Evolutionary conservation across 176 grass and related monocot species (phyloP), one percentile per base, ranked within the genome.

Genomic region (Echinochloa phyllopogon): DNA sequence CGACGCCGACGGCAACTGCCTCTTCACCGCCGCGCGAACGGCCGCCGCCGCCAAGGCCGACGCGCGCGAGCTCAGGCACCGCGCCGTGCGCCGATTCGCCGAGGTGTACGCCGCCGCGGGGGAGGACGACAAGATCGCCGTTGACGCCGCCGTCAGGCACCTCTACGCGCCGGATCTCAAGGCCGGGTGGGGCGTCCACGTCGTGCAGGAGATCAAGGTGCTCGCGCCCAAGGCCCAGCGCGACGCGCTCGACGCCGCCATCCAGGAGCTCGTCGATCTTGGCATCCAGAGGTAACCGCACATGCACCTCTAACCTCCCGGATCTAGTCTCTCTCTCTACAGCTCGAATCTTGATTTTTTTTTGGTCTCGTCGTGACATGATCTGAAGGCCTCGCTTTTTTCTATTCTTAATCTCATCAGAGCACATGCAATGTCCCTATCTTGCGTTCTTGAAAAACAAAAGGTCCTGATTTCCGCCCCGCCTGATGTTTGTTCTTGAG

Each of bases 141-240:
- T 90, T 1, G 91, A 99, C 40, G 84, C 48, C 55, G 91, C 91
- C 38, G 92, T 99, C 38, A 61, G 86, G 23, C 91, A 99, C 81
- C 88, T 99, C 82, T 99, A 99, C 83, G 92, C 87, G 29, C 96
- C 96, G 44, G 91, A 99, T 90, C 91, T 99, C 55, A 89, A 86
- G 58, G 81, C 91, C 20, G 96, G 96, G 3, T 99, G 96, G 93
- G 96, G 96, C 50, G 87, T 99, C 57, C 96, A 99, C 33, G 83
- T 98, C 18, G 93, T 98, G 72, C 96, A 98, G 82, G 96, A 98
- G 86, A 59, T 95, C 81, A 98, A 98, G 83, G 43, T 98, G 53
- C 96, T 98, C 17, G 96, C 89, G 10, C 79, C 18, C 45, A 98
- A 98, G 83, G 87, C 44, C 49, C 72, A 87, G 44, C 91, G 96